These are phyloP conservation scores for Cinnamomum micranthum DNA, from an alignment of 164 flowering plant genomes.

Conservation along the genomic window DNA sequence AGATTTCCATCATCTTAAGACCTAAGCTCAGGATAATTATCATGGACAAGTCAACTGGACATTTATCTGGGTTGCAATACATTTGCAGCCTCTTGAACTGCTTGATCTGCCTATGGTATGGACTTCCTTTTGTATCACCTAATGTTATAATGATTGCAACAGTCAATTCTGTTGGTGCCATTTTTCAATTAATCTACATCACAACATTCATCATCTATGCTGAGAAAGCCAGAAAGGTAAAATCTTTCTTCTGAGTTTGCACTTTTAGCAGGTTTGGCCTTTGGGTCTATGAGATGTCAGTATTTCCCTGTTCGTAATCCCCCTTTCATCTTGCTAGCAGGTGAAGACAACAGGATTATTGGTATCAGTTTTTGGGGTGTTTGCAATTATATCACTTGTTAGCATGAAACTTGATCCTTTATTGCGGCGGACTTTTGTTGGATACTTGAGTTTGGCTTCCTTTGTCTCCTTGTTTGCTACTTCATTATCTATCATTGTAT, in stretches of 20 bases:
- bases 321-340: slow-evolving; percentile 28
- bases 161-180: slow-evolving; percentile 65
- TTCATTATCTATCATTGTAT: no score
- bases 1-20: slow-evolving; percentile 30
- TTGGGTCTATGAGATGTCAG: not conserved
- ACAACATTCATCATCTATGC: slow-evolving; percentile 47
- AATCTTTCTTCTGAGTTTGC: not conserved
- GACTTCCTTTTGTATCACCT: slow-evolving; percentile 49
- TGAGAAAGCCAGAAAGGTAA: slow-evolving; percentile 48
- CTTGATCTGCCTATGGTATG: slow-evolving; percentile 77
- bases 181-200: slow-evolving; percentile 58
- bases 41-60: slow-evolving; percentile 67
- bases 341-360: slow-evolving; percentile 47
- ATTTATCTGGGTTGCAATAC: slow-evolving; percentile 85
- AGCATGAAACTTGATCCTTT: no score
- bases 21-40: slow-evolving; percentile 73
- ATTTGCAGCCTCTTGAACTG: slow-evolving; percentile 75
- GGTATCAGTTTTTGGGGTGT: not conserved
- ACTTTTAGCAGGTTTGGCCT: not conserved
- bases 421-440: no score
- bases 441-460: no score
- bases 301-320: not conserved
- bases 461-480: no score
- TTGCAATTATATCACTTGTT: no score
- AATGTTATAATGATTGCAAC: slow-evolving; percentile 55